These are phyloP conservation scores for Aspergillus costaricaensis DNA, from an alignment of 2,329 filamentous ascomycete species.

Conservation along the genomic window DNA sequence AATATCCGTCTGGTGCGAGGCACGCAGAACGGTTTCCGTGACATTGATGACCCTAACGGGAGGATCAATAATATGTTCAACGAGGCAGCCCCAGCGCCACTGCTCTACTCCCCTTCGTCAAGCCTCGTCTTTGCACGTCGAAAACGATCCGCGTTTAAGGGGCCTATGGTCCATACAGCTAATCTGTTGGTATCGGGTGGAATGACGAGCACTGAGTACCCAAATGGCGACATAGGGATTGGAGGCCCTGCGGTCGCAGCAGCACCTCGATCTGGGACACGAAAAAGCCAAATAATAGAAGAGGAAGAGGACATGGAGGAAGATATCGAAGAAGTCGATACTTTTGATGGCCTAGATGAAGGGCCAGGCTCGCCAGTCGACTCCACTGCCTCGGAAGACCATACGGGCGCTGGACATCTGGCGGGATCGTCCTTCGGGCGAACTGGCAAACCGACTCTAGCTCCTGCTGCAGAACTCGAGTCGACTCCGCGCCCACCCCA, in stretches of 20 bases:
- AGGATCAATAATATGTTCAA: constrained; percentile 39
- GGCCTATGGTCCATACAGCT: constrained; percentile 45
- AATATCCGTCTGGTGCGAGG: constrained; percentile 80
- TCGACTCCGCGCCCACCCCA: constrained; percentile 38
- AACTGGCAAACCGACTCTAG: constrained; percentile 30
- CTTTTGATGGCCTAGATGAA: constrained; percentile 39
- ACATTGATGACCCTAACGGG: constrained; percentile 27
- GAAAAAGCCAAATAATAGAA: constrained; percentile 48
- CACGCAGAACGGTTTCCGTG: constrained; percentile 29
- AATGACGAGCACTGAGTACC: constrained; percentile 36
- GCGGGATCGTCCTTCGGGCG: constrained; percentile 19
- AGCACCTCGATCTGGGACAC: constrained; percentile 30
- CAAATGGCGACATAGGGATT: constrained; percentile 30
- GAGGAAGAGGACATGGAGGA: constrained; percentile 47
- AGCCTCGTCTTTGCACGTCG: constrained; percentile 50
- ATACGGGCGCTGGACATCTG: constrained; percentile 9
- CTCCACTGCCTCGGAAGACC: constrained; percentile 15
- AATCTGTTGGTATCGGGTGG: constrained; percentile 38
- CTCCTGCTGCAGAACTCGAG: constrained; percentile 36
- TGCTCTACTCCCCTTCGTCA: constrained; percentile 44
- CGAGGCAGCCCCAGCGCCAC: constrained; percentile 38
- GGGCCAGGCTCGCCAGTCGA: constrained; percentile 28
- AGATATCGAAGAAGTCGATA: constrained; percentile 46
- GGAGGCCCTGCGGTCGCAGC: constrained; percentile 18
- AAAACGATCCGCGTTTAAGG: constrained; percentile 49